Base-by-base conservation (phyloP, 805 yeast genomes). In the Ogataea ganodermae region DNA sequence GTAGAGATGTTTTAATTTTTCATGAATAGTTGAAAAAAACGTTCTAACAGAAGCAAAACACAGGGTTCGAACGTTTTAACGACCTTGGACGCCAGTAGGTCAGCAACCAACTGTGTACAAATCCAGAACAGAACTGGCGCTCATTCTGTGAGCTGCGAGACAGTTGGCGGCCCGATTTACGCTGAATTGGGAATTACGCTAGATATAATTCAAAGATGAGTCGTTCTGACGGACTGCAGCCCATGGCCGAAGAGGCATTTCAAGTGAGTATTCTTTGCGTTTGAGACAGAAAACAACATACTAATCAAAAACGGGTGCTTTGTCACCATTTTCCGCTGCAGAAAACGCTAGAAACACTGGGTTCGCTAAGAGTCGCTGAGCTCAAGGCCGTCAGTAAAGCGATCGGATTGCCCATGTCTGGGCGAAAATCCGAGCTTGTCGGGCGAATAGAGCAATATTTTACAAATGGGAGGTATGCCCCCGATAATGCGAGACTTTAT, bases 361-460 rank as follows among this genome's bases (percentile, higher is more conserved):
- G 55, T 30, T 56, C 52, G n/a, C 59, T 79, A 52, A 77, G 75
- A 54, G 80, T 82, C 1, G 65, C 74, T 0, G 79, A 77, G 45
- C 68, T 84, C 46, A 83, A 82, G 61, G 73, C 68, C 16, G 58
- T 84, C 1, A 76, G 83, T 28, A 70, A 78, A 36, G 58, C 80
- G 1, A 58, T 82, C 14, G 75, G 76, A 2, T 63, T 84, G 16
- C 65, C 79, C 2, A 56, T 69, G 8, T 58, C 74, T 5, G 95
- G 94, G 1, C 68, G 81, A 31, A 89, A 88, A 63, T 74, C 75
- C 17, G 84, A 79, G 27, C 64, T 87, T 12, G 75, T 75, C 44
- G 81, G 79, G 28, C 70, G 89, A 27, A 63, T 88, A 6, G 60
- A 68, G 42, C 67, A 65, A n/a, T 76, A 69, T 53, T 53, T 82